A percentile compares a stretch with the other conserved stretches of the same genome.
Conservation (phyloP, 371 early-diverging fungal species). For the Mortierella sp. region DNA sequence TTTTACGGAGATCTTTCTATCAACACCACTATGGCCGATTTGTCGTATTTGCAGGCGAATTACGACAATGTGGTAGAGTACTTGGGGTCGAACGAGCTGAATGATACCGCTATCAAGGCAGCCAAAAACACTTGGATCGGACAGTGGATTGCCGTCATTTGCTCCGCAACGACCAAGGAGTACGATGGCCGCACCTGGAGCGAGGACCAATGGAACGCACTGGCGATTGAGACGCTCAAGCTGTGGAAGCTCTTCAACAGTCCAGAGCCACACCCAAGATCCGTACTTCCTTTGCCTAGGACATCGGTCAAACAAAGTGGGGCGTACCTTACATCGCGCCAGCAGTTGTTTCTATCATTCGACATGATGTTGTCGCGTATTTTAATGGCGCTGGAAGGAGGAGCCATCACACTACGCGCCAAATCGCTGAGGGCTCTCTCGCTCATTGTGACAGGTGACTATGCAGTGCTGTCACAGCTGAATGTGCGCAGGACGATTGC, state of each 20-base stretch:
- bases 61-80: slow-evolving; percentile 33
- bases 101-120: slow-evolving; percentile 30
- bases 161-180: slow-evolving; percentile 16
- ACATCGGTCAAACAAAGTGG: slow-evolving; percentile 29
- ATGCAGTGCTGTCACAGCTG: slow-evolving; percentile 68
- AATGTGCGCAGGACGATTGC: slow-evolving; percentile 79
- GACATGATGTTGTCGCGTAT: slow-evolving; percentile 78
- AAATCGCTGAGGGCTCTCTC: slow-evolving; percentile 85
- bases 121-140: slow-evolving; percentile 45
- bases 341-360: slow-evolving; percentile 76
- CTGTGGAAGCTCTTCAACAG: slow-evolving; percentile 35
- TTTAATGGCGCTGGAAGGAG: slow-evolving; percentile 72
- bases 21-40: neutral
- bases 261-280: slow-evolving; percentile 4
- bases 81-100: slow-evolving; percentile 31
- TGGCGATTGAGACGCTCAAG: slow-evolving; percentile 19
- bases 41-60: slow-evolving; percentile 37
- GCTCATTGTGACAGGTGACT: slow-evolving; percentile 75
- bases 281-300: neutral
- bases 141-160: slow-evolving; percentile 34
- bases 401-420: slow-evolving; percentile 77
- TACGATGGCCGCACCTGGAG: slow-evolving; percentile 2
- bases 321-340: slow-evolving; percentile 66
- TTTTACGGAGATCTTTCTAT: slow-evolving; percentile 36
- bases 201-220: slow-evolving; percentile 23